Percentiles rank a stretch among this genome's conserved stretches.
Evolutionary conservation across 202 grass and related monocot genomes (phyloP).

Genomic region (Zizania palustris): DNA sequence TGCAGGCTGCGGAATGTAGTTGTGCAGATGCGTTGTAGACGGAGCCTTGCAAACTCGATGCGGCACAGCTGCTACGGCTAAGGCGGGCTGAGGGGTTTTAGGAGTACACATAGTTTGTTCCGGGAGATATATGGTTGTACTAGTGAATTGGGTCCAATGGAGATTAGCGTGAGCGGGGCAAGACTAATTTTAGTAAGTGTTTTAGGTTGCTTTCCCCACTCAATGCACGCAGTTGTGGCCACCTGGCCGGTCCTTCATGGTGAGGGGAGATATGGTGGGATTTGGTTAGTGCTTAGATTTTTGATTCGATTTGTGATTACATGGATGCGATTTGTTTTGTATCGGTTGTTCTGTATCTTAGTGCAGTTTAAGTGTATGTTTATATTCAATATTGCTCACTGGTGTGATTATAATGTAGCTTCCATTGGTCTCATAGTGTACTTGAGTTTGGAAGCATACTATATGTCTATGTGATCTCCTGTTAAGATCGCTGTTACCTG

Average conservation of each 20-base stretch:
- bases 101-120: not conserved
- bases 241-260: not conserved
- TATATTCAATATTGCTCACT: not conserved
- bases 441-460: not conserved
- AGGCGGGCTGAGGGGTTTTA: not conserved
- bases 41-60: too few species aligned
- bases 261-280: not conserved
- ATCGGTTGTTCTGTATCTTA: not conserved
- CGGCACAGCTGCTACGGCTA: too few species aligned
- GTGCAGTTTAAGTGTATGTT: not conserved
- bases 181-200: not conserved
- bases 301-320: not conserved
- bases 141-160: too few species aligned
- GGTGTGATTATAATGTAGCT: not conserved
- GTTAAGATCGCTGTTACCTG: not conserved
- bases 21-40: too few species aligned
- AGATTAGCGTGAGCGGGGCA: too few species aligned
- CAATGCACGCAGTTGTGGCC: not conserved
- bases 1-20: too few species aligned
- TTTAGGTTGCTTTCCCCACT: not conserved
- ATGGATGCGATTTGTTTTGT: not conserved
- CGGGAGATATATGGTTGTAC: too few species aligned
- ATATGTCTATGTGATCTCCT: not conserved
- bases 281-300: not conserved
- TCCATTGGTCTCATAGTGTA: not conserved